Evolutionary conservation across 2,329 filamentous ascomycete genomes (phyloP), one percentile per base, ranked within the genome.

Genomic region (Cladophialophora exuberans): DNA sequence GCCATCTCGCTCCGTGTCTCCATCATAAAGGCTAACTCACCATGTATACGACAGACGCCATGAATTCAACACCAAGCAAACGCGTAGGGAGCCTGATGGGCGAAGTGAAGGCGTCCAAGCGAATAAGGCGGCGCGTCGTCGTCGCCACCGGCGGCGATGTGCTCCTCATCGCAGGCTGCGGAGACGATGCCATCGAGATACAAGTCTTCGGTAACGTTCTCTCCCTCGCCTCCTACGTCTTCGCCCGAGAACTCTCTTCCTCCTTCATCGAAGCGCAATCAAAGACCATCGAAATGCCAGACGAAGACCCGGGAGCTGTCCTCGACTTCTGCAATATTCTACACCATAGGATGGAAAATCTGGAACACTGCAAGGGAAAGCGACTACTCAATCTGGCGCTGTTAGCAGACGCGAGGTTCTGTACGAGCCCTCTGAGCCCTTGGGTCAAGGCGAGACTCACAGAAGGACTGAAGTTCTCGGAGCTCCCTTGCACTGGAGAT

Each of bases 271-370:
- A 49, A 39, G 36, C 31, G 5, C 22, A 6, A 13, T 31, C 43
- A n/a, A 43, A 47, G 26, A 36, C 20, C 25, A 47, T 53, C 23
- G n/a, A 22, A 9, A 23, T 53, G 51, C 31, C 30, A 4, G 39
- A 44, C 15, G 51, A 38, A 11, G 41, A 47, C 30, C 42, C 51
- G 22, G 9, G 41, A 15, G 33, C 26, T 36, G 18, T 42, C 15
- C 23, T 42, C 15, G 33, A 10, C 6, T 46, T 46, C 33, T 46
- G 20, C 51, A 30, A 54, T 7, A 41, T 47, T 15, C 17, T 54
- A n/a, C 51, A 54, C 18, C 42, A 47, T 25, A 18, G 28, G 15
- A 9, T 17, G 11, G 26, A 42, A 15, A 17, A 41, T 30, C 23
- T 41, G 9, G 15, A 41, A n/a, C 33, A 30, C 17, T 13, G 26